Percentiles rank a stretch among this genome's conserved stretches.
phyloP scores from a whole-genome alignment of 306 rosid species.

The Luffa aegyptiaca region DNA sequence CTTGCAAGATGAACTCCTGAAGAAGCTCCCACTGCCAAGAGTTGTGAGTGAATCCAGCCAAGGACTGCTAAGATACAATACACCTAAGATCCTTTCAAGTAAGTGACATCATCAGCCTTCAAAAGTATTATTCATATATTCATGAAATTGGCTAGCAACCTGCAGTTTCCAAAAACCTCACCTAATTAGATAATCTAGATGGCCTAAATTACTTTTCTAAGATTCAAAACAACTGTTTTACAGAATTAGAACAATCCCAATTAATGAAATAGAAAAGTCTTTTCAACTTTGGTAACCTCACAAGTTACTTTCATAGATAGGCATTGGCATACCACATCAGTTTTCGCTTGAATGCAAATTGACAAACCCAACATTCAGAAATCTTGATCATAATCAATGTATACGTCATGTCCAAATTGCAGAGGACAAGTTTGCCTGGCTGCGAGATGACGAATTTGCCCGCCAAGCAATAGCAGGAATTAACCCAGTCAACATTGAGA shows the following conservation, averaged over 20 bases:
- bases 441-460: conserved; percentile 91
- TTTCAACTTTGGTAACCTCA: neutral
- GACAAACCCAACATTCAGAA: neutral
- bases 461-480: conserved; percentile 89
- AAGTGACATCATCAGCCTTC: conserved; percentile 22
- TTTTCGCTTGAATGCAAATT: neutral
- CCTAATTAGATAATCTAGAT: neutral
- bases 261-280: neutral
- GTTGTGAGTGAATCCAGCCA: conserved; percentile 46
- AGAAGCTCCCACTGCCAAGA: conserved; percentile 52
- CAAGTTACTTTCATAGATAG: neutral
- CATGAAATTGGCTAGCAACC: neutral
- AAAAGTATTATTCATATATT: neutral
- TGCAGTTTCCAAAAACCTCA: neutral
- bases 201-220: neutral
- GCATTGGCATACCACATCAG: neutral
- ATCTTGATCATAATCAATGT: neutral
- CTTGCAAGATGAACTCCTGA: conserved; percentile 54
- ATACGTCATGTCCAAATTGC: conserved; percentile 3
- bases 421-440: conserved; percentile 94
- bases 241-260: neutral
- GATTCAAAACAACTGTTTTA: neutral
- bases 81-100: conserved; percentile 76
- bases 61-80: conserved; percentile 65
- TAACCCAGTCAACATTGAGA: conserved; percentile 76